Conservation (phyloP, 73 alveolate genomes). For the Paramecium octaurelia region DNA sequence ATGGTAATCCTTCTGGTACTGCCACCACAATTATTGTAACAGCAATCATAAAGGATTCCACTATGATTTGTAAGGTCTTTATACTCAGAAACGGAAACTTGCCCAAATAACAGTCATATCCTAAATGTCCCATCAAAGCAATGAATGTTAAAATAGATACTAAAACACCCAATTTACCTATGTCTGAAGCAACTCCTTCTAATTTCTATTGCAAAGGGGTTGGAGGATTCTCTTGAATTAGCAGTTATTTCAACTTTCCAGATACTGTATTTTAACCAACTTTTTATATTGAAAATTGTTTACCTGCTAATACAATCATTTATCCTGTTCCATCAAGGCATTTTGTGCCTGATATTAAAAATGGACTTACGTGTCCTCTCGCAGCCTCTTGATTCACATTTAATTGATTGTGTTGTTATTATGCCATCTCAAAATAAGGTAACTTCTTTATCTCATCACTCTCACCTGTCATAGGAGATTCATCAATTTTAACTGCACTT, state of each 20-base stretch:
- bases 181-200: conserved; percentile 84
- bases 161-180: conserved; percentile 86
- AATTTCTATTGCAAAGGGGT: conserved; percentile 92
- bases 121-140: conserved; percentile 70
- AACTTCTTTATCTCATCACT: conserved; percentile 82
- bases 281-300: conserved; percentile 72
- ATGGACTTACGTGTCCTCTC: conserved; percentile 63
- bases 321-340: conserved; percentile 86
- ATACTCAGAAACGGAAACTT: conserved; percentile 2
- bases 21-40: conserved; percentile 93
- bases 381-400: conserved; percentile 64
- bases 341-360: conserved; percentile 80
- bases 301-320: conserved; percentile 75
- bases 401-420: neutral
- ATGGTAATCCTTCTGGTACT: conserved; percentile 98
- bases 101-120: conserved; percentile 50
- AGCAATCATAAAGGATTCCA: conserved; percentile 82
- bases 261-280: conserved; percentile 87
- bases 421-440: conserved; percentile 1
- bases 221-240: conserved; percentile 75
- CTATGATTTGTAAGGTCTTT: conserved; percentile 58
- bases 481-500: conserved; percentile 81
- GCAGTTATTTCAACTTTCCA: conserved; percentile 75
- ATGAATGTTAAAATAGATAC: conserved; percentile 81
- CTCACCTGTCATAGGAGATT: conserved; percentile 93